Percentiles rank a stretch among this genome's conserved stretches.
phyloP scores from a whole-genome alignment of 139 green algal genomes.

The Chlamydomonas schloesseri region DNA sequence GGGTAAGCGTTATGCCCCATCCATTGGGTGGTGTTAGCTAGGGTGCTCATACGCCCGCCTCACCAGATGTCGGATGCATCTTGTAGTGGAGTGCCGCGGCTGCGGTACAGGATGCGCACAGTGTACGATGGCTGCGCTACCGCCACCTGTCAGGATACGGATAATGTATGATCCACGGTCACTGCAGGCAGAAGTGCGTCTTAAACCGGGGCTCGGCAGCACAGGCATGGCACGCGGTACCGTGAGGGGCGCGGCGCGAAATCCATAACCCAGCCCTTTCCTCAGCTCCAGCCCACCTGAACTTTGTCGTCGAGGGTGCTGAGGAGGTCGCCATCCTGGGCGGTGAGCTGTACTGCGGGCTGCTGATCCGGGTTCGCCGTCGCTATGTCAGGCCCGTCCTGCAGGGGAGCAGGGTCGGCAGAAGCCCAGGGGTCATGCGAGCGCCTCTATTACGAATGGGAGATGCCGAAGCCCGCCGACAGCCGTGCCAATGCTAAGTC shows the following conservation, averaged over 20 bases:
- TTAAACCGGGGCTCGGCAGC: neutral
- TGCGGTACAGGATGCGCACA: slow-evolving; percentile 33
- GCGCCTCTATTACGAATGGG: too few relatives aligned
- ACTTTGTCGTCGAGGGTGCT: neutral
- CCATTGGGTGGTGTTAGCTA: too few relatives aligned
- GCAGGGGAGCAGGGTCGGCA: neutral
- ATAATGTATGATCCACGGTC: neutral
- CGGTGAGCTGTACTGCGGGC: slow-evolving; percentile 14
- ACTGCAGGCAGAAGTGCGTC: neutral
- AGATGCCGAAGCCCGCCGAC: too few relatives aligned
- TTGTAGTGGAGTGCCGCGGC: neutral
- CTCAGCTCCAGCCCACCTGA: neutral
- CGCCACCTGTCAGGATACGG: neutral
- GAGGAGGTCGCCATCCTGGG: neutral
- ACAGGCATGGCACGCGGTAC: neutral
- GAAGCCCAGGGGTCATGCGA: too few relatives aligned
- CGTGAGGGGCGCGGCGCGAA: too few relatives aligned
- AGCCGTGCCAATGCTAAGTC: too few relatives aligned
- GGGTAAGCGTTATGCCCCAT: too few relatives aligned
- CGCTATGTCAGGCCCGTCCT: neutral
- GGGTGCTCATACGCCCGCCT: too few relatives aligned
- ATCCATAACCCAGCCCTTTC: neutral
- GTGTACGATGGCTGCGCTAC: slow-evolving; percentile 17
- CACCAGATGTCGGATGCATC: too few relatives aligned
- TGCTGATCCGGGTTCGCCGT: neutral